Base-by-base conservation (phyloP, 441 rosid genomes). In the Omphalea diandra region DNA sequence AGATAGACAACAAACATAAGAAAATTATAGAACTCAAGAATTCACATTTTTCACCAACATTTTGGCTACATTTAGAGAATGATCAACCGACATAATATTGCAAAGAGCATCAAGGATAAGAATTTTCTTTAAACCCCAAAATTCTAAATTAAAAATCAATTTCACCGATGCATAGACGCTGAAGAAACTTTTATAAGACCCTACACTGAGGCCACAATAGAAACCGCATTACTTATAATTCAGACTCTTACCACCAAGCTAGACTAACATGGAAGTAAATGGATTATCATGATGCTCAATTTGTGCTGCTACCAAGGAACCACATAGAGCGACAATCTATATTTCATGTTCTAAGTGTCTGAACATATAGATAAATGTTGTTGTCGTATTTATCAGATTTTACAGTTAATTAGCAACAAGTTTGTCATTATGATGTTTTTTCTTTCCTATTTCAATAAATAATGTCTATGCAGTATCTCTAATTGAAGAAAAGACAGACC, bases 121-220 rank as follows among this genome's bases (percentile, higher is more conserved):
- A 43, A 43, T 44, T 15, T 55, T 40, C 40, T 31, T 38, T n/a
- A 12, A 54, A 55, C 61, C 70, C n/a, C 49, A 54, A 53, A 7
- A 65, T 24, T 52, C 36, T 2, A 52, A 40, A 46, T 7, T 7
- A 31, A 15, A 57, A n/a, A 18, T 22, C 43, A 69, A 41, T 18
- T n/a, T 57, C 15, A 46, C 9, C 64, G 47, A 15, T 10, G 41
- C 22, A 14, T 32, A 56, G 17, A 29, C 11, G 2, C n/a, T 32
- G 31, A 50, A 32, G 31, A 22, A 68, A 29, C 40, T 5, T 4
- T n/a, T 31, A 20, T 2, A 20, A 20, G 1, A 31, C 22, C 40
- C 41, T n/a, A 40, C 3, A 44, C 4, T 14, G 3, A 18, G 54
- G 20, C 35, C 7, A 31, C 5, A 41, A 40, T 2, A 24, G 22